Evolutionary conservation across 768 basidiomycete species (phyloP).

Genomic region (Xerocomus spinulosus): DNA sequence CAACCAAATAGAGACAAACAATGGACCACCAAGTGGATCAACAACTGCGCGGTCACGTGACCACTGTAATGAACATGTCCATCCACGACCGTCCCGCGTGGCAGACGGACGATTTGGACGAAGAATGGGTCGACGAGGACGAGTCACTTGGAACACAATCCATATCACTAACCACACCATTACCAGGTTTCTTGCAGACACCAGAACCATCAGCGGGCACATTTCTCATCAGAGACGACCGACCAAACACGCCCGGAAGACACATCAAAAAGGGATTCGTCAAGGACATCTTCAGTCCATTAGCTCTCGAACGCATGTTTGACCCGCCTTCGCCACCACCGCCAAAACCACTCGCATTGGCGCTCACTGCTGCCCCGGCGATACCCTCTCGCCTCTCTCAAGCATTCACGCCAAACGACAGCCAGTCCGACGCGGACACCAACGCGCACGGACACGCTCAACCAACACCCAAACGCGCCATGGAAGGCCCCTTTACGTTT

Average conservation of each 20-base stretch:
- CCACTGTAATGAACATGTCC: conserved; percentile 4
- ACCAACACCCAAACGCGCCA: conserved; percentile 39
- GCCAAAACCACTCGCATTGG: conserved; percentile 15
- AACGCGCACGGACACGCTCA: conserved; percentile 8
- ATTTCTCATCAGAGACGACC: conserved; percentile 69
- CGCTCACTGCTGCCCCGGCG: conserved; percentile 27
- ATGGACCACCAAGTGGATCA: conserved; percentile 11
- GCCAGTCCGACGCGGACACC: conserved; percentile 22
- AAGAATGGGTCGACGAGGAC: conserved; percentile 81
- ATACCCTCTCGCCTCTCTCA: conserved; percentile 37
- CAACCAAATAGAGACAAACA: conserved; percentile 21
- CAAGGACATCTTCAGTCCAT: conserved; percentile 84
- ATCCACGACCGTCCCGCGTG: conserved; percentile 52
- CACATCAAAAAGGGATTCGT: conserved; percentile 51
- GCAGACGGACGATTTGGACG: conserved; percentile 86
- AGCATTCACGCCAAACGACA: conserved; percentile 31
- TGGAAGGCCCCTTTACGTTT: conserved; percentile 73
- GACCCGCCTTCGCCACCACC: conserved; percentile 84
- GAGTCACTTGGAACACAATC: conserved; percentile 45
- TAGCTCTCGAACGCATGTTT: conserved; percentile 88
- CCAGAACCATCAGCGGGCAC: conserved; percentile 54
- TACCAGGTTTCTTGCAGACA: conserved; percentile 46
- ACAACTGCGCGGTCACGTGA: conserved; percentile 29
- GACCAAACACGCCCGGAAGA: conserved; percentile 64
- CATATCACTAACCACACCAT: conserved; percentile 55